Conservation (phyloP, 352 stramenopile genomes). For the Phytophthora chlamydospora region DNA sequence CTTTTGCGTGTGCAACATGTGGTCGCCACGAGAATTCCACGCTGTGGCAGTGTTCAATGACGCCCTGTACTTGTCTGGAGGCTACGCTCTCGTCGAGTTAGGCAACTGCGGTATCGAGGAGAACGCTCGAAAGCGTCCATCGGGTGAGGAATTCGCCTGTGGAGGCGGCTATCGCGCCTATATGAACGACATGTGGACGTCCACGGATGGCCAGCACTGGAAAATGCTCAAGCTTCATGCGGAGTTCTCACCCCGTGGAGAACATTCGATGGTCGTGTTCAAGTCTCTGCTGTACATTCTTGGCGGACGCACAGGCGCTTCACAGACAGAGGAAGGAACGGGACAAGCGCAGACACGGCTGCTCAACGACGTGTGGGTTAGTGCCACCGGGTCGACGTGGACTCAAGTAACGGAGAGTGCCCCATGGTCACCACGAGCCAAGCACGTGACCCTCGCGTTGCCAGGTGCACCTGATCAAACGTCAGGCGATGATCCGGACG, state of each 20-base stretch:
- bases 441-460: slow-evolving; percentile 53
- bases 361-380: slow-evolving; percentile 78
- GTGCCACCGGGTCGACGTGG: slow-evolving; percentile 58
- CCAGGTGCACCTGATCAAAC: slow-evolving; percentile 47
- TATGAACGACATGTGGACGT: slow-evolving; percentile 79
- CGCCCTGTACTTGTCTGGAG: slow-evolving; percentile 61
- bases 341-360: slow-evolving; percentile 33
- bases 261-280: slow-evolving; percentile 74
- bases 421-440: slow-evolving; percentile 59
- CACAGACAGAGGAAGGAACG: slow-evolving; percentile 22
- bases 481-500: slow-evolving; percentile 48
- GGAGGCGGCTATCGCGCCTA: slow-evolving; percentile 66
- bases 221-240: slow-evolving; percentile 47
- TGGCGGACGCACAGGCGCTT: slow-evolving; percentile 53
- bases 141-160: slow-evolving; percentile 71
- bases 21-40: slow-evolving; percentile 77
- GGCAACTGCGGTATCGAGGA: slow-evolving; percentile 73
- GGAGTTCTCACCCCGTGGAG: slow-evolving; percentile 56
- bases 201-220: slow-evolving; percentile 65
- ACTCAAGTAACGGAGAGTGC: slow-evolving; percentile 28
- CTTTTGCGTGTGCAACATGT: slow-evolving; percentile 78
- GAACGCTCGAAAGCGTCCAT: slow-evolving; percentile 49
- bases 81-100: slow-evolving; percentile 66
- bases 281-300: slow-evolving; percentile 62
- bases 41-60: slow-evolving; percentile 51